A percentile compares a stretch with the other conserved stretches of the same genome.
Evolutionary conservation across 2,329 filamentous ascomycete species (phyloP).

Genomic region (Cytospora leucostoma): DNA sequence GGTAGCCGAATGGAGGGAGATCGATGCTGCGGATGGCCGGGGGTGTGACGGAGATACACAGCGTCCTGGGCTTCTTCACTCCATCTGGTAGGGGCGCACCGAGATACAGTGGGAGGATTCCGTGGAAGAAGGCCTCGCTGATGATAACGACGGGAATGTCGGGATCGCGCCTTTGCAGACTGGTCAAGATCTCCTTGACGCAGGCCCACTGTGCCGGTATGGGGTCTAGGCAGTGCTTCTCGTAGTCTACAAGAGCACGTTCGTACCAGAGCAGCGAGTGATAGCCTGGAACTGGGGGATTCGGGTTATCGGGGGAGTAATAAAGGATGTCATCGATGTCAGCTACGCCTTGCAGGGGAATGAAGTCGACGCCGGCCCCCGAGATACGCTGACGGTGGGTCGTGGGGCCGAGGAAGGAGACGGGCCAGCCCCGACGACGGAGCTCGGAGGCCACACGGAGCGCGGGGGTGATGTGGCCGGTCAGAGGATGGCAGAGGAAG

Average conservation of each 20-base stretch:
- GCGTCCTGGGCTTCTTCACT: slow-evolving; percentile 31
- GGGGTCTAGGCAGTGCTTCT: slow-evolving; percentile 37
- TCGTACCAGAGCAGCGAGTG: slow-evolving; percentile 33
- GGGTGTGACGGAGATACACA: slow-evolving; percentile 42
- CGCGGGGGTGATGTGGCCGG: slow-evolving; percentile 41
- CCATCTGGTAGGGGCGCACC: slow-evolving; percentile 34
- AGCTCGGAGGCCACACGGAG: slow-evolving; percentile 40
- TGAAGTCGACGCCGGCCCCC: slow-evolving; percentile 36
- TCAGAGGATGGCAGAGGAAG: slow-evolving; percentile 40
- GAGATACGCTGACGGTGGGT: slow-evolving; percentile 40
- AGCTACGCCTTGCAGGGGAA: slow-evolving; percentile 37
- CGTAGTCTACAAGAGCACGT: slow-evolving; percentile 38
- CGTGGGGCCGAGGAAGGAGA: slow-evolving; percentile 41
- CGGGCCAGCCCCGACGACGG: slow-evolving; percentile 35
- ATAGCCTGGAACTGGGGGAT: slow-evolving; percentile 33
- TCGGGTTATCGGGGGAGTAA: slow-evolving; percentile 31
- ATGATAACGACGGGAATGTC: slow-evolving; percentile 35
- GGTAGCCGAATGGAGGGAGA: slow-evolving; percentile 39
- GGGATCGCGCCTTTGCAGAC: slow-evolving; percentile 31
- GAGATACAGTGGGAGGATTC: slow-evolving; percentile 38
- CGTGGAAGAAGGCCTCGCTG: slow-evolving; percentile 41
- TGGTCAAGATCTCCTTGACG: slow-evolving; percentile 34
- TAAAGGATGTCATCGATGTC: slow-evolving; percentile 40
- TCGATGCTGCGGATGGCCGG: slow-evolving; percentile 40
- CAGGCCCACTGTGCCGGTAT: slow-evolving; percentile 40